These are phyloP conservation scores for Leucaena leucocephala DNA, from an alignment of 306 rosid genomes.

Conservation along the genomic window DNA sequence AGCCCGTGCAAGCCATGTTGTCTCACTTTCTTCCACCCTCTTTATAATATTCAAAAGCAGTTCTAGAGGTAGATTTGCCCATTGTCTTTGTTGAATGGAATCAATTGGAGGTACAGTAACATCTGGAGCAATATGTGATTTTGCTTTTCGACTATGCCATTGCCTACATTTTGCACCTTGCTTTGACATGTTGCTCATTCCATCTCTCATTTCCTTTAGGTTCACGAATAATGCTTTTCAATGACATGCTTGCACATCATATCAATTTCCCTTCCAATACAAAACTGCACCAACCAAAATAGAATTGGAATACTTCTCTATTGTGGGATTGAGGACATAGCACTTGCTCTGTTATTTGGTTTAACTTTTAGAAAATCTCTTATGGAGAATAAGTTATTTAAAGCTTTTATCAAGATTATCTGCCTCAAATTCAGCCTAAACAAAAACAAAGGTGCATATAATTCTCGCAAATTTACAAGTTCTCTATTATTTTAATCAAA, in stretches of 20 bases:
- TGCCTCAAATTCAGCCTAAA: too few species aligned
- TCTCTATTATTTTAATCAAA: too few species aligned
- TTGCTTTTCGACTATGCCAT: conserved; percentile 49
- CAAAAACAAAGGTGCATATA: too few species aligned
- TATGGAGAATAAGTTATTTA: too few species aligned
- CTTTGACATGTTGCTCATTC: conserved; percentile 60
- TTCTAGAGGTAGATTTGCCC: conserved; percentile 77
- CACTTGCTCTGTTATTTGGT: neutral
- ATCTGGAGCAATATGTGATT: conserved; percentile 77
- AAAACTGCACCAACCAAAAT: conserved; percentile 34
- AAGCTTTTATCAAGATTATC: too few species aligned
- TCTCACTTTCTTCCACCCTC: conserved; percentile 75
- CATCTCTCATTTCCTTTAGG: conserved; percentile 62
- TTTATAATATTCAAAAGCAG: conserved; percentile 69
- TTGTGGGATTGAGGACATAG: neutral
- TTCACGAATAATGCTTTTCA: conserved; percentile 64
- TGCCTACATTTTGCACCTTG: conserved; percentile 58
- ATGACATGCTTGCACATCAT: conserved; percentile 53
- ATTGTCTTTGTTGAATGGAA: conserved; percentile 54
- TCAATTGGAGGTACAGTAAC: conserved; percentile 30
- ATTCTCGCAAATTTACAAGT: too few species aligned
- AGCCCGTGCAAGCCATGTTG: conserved; percentile 70
- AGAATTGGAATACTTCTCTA: neutral
- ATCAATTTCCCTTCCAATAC: conserved; percentile 38
- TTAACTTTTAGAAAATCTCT: too few species aligned